Base-by-base conservation (phyloP, 1,284 basidiomycete species). In the Takashimella koratensis region DNA sequence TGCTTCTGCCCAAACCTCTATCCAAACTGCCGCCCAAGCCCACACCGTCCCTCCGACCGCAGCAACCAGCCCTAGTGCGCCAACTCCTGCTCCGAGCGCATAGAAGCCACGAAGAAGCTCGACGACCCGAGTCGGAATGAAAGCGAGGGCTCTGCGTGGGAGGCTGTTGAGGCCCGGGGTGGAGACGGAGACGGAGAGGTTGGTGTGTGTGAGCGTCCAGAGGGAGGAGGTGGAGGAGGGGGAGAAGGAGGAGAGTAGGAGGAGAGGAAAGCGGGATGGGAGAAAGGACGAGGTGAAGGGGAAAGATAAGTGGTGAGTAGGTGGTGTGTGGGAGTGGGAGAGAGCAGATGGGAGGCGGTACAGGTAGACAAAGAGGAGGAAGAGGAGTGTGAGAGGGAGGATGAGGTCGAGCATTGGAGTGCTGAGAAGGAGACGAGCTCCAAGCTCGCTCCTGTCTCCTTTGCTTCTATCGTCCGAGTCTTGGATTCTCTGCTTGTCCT, bases 1-100 rank as follows among this genome's bases (percentile, higher is more conserved):
- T 2, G 61, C 63, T 43, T 69, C 67, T 48, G 45, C 40, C 67
- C 67, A 69, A 2, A 69, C 67, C 1, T 58, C 61, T n/a, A 30
- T 36, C 67, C 67, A 69, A 1, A 64, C 64, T 8, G 51, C 47
- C 49, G 45, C 36, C 43, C 55, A 43, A 1, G 64, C 64, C 64
- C 67, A 66, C 12, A 65, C n/a, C 2, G 57, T 43, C 4, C 50
- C 56, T 3, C 4, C 22, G 2, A 50, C 20, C 13, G 52, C 49
- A 0, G 44, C 36, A 12, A 45, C 40, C 5, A 36, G 58, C 0
- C 64, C 65, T 2, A 49, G 16, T 23, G 58, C 42, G 2, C 59
- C 62, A 11, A 53, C 45, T 0, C 40, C 48, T 13, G 52, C 23
- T 2, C 65, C 65, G 2, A 56, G 26, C 24, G 66, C 63, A 53